Base-by-base conservation (phyloP, 441 rosid genomes). In the Erodium texanum region DNA sequence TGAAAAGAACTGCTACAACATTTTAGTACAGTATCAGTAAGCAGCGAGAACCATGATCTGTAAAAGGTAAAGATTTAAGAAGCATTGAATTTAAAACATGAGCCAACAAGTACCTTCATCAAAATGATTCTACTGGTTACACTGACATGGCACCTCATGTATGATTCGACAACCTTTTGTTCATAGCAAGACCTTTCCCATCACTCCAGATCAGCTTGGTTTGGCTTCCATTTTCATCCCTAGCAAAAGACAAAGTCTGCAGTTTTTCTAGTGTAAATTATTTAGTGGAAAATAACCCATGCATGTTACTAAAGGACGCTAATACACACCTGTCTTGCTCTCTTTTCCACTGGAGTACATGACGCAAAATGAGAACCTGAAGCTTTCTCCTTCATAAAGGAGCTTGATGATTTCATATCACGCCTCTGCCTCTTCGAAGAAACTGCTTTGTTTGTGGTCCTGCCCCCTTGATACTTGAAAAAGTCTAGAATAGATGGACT, bases 161-260 rank as follows among this genome's bases (percentile, higher is more conserved):
- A 50, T 70, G 70, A 22, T 63, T 73, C 66, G 72, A 74, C 12
- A 68, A 66, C 67, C 41, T 81, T 77, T 82, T 82, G 69, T 76
- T 78, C 36, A 41, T 68, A 64, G 63, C 73, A 56, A 76, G 72
- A 32, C 76, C 79, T 59, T 67, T 66, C 80, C 80, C 80, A n/a
- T 86, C 82, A 43, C 80, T 83, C 97, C 98, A 92, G 58, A 95
- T 86, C 58, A 95, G 87, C 84, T 82, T 87, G 24, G 96, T 84
- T 80, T 87, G 97, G 73, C 82, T 75, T 74, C 89, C 92, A 72
- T 70, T 77, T 73, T 79, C 89, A 68, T 73, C 82, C 70, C 32
- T 78, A 62, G 82, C 79, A 71, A 73, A 92, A 70, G 93, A 82
- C 62, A 92, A 82, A 68, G 83, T 80, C 92, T 95, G 86, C 72